phyloP scores from a whole-genome alignment of 2,329 filamentous ascomycete genomes.

The Colletotrichum caudatum region DNA sequence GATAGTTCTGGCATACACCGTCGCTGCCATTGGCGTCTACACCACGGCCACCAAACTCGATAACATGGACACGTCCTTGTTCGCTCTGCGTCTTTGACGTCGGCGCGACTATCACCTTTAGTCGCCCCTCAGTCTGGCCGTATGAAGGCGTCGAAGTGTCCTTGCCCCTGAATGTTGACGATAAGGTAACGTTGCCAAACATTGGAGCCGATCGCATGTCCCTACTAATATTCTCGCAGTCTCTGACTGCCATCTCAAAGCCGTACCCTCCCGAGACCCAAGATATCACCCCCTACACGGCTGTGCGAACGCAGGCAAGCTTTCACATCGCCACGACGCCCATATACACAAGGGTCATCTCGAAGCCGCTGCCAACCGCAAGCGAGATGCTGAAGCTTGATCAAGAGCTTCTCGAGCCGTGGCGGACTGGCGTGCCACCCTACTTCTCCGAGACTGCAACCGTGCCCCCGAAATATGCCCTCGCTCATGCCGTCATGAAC shows the following conservation, averaged over 20 bases:
- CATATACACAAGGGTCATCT: slow-evolving; percentile 60
- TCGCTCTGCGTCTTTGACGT: slow-evolving; percentile 55
- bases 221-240: not conserved
- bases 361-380: slow-evolving; percentile 56
- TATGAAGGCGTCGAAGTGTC: slow-evolving; percentile 46
- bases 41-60: slow-evolving; percentile 26
- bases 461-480: slow-evolving; percentile 52
- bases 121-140: slow-evolving; percentile 47
- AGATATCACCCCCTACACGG: slow-evolving; percentile 58
- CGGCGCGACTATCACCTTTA: slow-evolving; percentile 57
- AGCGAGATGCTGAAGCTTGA: slow-evolving; percentile 57
- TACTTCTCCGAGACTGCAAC: slow-evolving; percentile 52
- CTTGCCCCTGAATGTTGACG: slow-evolving; percentile 51
- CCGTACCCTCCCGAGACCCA: slow-evolving; percentile 51
- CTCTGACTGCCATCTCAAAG: slow-evolving; percentile 51
- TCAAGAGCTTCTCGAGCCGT: slow-evolving; percentile 53
- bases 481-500: slow-evolving; percentile 56
- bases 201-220: not conserved
- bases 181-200: slow-evolving; percentile 22
- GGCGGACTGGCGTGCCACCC: slow-evolving; percentile 51
- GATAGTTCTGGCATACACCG: slow-evolving; percentile 47
- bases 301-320: slow-evolving; percentile 56
- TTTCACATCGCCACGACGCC: slow-evolving; percentile 59
- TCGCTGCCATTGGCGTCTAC: slow-evolving; percentile 32
- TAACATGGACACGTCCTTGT: slow-evolving; percentile 21